Evolutionary conservation across 2,329 filamentous ascomycete species (phyloP).

Genomic region (Colletotrichum tofieldiae): DNA sequence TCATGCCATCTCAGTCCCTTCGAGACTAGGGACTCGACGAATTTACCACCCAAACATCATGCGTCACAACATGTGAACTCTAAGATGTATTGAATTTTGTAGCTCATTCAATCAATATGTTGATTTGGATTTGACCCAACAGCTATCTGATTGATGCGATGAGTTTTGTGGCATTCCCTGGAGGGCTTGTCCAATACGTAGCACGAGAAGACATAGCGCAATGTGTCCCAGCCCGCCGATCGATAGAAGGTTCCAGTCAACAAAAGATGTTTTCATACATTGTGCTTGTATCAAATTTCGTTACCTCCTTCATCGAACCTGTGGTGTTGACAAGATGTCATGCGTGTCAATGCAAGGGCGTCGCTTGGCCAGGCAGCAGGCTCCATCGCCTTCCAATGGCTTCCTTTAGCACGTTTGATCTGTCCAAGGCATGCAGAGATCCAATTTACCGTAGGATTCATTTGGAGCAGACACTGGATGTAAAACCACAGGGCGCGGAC

Average conservation of each 20-base stretch:
- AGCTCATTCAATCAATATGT: neutral
- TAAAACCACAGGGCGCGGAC: neutral
- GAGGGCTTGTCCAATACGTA: neutral
- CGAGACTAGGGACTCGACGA: too few species aligned
- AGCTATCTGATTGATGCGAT: too few species aligned
- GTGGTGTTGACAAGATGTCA: neutral
- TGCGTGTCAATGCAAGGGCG: constrained; percentile 1
- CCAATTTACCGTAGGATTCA: accelerated
- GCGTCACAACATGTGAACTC: neutral
- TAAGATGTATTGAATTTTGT: neutral
- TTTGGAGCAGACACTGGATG: too few species aligned
- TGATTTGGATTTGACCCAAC: too few species aligned
- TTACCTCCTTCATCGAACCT: too few species aligned
- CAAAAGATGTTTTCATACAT: neutral
- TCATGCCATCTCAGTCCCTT: too few species aligned
- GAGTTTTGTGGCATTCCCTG: neutral
- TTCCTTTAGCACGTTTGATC: neutral
- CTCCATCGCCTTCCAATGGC: neutral
- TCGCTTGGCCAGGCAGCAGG: neutral
- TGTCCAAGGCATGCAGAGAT: neutral
- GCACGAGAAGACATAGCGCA: neutral
- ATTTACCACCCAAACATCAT: too few species aligned
- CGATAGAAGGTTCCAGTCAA: neutral
- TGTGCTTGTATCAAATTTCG: neutral
- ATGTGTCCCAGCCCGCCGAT: neutral